Conservation (phyloP, 495 filamentous ascomycete species). For the Ramalina intermedia region DNA sequence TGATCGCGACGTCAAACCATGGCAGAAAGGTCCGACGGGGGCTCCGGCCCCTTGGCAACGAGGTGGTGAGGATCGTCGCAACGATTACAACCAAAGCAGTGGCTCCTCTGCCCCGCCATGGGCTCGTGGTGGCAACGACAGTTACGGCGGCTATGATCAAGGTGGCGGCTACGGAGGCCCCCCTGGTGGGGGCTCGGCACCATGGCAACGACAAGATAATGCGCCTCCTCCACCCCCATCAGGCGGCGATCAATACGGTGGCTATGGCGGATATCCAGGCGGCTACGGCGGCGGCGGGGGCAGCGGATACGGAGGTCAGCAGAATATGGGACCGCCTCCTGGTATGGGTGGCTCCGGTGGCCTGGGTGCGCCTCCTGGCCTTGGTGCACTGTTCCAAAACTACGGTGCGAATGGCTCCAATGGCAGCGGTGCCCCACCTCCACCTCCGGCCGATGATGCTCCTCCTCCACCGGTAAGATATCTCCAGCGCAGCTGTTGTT, state of each 20-base stretch:
- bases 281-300: slow-evolving; percentile 12
- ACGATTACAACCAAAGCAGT: slow-evolving; percentile 36
- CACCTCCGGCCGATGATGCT: slow-evolving; percentile 48
- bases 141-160: slow-evolving; percentile 38
- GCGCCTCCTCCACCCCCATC: slow-evolving; percentile 34
- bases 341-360: slow-evolving; percentile 34
- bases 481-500: background rate
- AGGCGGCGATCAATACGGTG: slow-evolving; percentile 27
- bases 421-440: slow-evolving; percentile 38
- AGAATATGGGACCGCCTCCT: slow-evolving; percentile 47
- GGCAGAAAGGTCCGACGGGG: slow-evolving; percentile 82
- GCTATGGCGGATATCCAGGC: slow-evolving; percentile 34
- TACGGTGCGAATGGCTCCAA: slow-evolving; percentile 30
- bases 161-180: slow-evolving; percentile 21
- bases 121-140: slow-evolving; percentile 35
- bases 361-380: slow-evolving; percentile 46
- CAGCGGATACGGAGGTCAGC: slow-evolving; percentile 23
- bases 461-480: slow-evolving; percentile 42
- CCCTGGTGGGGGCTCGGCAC: slow-evolving; percentile 41
- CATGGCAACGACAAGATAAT: slow-evolving; percentile 49
- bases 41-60: slow-evolving; percentile 66
- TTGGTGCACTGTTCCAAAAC: slow-evolving; percentile 54
- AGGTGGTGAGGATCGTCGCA: slow-evolving; percentile 40
- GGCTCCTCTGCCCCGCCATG: slow-evolving; percentile 32
- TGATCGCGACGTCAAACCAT: slow-evolving; percentile 60